phyloP scores from a whole-genome alignment of 805 yeast species.

The Candida takata region DNA sequence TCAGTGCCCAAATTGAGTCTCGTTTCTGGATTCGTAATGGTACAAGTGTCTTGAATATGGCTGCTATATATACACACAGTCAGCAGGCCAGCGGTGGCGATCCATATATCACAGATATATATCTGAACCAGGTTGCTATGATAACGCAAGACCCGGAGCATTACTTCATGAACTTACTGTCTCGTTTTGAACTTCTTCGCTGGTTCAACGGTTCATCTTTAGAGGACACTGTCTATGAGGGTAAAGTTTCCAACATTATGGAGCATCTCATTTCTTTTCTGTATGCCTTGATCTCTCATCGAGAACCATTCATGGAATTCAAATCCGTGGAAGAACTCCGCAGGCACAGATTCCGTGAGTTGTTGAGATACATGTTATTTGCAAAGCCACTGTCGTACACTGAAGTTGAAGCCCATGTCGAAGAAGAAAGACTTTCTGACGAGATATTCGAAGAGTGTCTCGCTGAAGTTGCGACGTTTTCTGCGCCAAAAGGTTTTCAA shows the following conservation, averaged over 20 bases:
- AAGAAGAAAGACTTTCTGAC: constrained; percentile 37
- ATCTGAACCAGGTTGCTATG: constrained; percentile 55
- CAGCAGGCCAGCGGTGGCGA: constrained; percentile 28
- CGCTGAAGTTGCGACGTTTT: constrained; percentile 50
- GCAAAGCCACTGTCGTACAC: constrained; percentile 50
- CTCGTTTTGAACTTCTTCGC: constrained; percentile 49
- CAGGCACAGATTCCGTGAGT: constrained; percentile 27
- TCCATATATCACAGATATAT: constrained; percentile 69
- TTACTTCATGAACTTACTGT: constrained; percentile 51
- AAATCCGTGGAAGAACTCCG: constrained; percentile 24
- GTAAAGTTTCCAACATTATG: constrained; percentile 48
- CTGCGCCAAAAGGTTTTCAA: constrained; percentile 57
- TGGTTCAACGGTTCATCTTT: constrained; percentile 37
- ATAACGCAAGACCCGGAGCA: constrained; percentile 42
- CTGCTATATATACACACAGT: constrained; percentile 37
- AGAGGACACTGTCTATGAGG: constrained; percentile 40
- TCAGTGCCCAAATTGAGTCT: constrained; percentile 51
- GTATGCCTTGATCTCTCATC: constrained; percentile 64
- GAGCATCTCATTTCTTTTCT: constrained; percentile 75
- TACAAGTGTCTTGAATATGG: constrained; percentile 41
- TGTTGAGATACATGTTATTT: constrained; percentile 45
- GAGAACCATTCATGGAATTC: constrained; percentile 47
- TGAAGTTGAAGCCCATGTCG: constrained; percentile 33
- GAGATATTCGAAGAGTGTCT: constrained; percentile 49
- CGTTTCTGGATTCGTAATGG: constrained; percentile 79